Conservation (phyloP, 768 basidiomycete genomes). For the Kwoniella bestiolae region DNA sequence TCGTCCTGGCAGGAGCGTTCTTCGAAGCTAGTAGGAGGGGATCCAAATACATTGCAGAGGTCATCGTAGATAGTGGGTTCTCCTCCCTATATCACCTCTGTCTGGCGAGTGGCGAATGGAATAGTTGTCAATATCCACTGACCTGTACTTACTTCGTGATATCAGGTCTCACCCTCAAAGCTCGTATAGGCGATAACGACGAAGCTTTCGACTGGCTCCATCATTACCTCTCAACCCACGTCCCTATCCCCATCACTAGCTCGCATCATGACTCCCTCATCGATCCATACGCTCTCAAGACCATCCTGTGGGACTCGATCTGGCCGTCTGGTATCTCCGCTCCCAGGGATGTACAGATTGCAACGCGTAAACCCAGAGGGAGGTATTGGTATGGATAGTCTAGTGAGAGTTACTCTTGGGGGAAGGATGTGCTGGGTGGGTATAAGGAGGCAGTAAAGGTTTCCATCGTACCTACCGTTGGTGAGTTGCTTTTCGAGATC, state of each 20-base stretch:
- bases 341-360: slow-evolving; percentile 6
- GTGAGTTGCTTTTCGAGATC: too few relatives aligned
- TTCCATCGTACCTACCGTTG: slow-evolving; percentile 2
- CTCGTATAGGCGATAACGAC: slow-evolving; percentile 7
- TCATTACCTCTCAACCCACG: slow-evolving; percentile 16
- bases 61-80: not conserved
- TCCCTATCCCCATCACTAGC: not conserved
- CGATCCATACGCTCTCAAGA: not conserved
- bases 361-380: not conserved
- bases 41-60: not conserved
- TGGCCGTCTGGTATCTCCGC: slow-evolving; percentile 2
- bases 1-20: slow-evolving; percentile 6
- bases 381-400: not conserved
- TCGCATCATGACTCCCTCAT: not conserved
- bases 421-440: not conserved
- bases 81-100: too few relatives aligned
- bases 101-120: too few relatives aligned
- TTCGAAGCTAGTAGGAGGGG: slow-evolving; percentile 10
- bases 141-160: not conserved
- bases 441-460: not conserved
- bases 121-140: not conserved
- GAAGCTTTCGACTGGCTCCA: slow-evolving; percentile 19
- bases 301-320: slow-evolving; percentile 5
- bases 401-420: not conserved
- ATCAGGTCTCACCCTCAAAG: slow-evolving; percentile 2